Percentiles rank a stretch among this genome's conserved stretches.
Conservation (phyloP, 805 yeast genomes). For the Metschnikowia proteae region DNA sequence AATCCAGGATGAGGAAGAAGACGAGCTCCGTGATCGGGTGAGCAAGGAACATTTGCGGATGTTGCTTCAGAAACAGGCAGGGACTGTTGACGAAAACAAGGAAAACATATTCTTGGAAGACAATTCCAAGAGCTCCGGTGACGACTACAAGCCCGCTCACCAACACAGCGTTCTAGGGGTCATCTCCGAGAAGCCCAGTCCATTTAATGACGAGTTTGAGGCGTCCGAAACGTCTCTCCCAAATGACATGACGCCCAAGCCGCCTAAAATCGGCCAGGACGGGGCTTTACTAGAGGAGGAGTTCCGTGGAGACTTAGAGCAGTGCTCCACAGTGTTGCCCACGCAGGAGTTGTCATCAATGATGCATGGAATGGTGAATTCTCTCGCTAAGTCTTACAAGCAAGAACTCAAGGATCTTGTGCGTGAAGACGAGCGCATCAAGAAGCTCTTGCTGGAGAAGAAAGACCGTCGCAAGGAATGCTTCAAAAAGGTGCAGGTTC, state of each 20-base stretch:
- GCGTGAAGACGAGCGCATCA: slow-evolving; percentile 20
- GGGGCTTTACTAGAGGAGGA: slow-evolving; percentile 17
- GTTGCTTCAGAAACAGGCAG: slow-evolving; percentile 23
- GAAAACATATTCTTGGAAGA: slow-evolving; percentile 46
- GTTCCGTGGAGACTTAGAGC: neutral
- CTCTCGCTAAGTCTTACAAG: slow-evolving; percentile 55
- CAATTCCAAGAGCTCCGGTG: slow-evolving; percentile 22
- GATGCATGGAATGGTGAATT: slow-evolving; percentile 41
- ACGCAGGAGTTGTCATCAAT: slow-evolving; percentile 33
- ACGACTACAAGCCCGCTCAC: slow-evolving; percentile 11
- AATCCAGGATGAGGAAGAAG: slow-evolving; percentile 39
- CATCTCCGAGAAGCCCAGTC: slow-evolving; percentile 26
- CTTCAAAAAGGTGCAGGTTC: slow-evolving; percentile 24
- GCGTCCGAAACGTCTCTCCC: neutral
- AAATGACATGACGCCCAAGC: slow-evolving; percentile 26
- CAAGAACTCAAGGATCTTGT: slow-evolving; percentile 42
- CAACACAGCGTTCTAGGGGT: slow-evolving; percentile 10
- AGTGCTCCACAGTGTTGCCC: slow-evolving; percentile 17
- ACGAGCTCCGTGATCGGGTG: slow-evolving; percentile 27
- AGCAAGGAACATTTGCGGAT: slow-evolving; percentile 32
- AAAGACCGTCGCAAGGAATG: slow-evolving; percentile 40
- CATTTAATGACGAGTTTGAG: neutral
- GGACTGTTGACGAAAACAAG: slow-evolving; percentile 39
- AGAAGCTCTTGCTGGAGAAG: slow-evolving; percentile 47
- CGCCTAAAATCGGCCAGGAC: slow-evolving; percentile 21